Evolutionary conservation across 306 rosid species (phyloP).

Genomic region (Vicia sativa): DNA sequence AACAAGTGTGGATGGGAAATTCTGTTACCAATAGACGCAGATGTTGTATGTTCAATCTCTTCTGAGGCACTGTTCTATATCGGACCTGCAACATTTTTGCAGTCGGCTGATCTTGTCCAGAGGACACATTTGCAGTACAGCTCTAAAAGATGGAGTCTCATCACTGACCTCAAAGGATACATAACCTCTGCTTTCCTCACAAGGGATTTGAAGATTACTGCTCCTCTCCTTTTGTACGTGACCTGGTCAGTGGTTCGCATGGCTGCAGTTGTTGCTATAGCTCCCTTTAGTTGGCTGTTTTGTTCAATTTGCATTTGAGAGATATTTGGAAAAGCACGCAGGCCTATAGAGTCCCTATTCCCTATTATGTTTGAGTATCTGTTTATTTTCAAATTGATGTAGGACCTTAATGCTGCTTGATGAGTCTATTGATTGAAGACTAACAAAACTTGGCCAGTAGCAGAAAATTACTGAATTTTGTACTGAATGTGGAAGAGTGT

Average conservation of each 20-base stretch:
- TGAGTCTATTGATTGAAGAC: background rate
- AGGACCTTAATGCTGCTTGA: slow-evolving; percentile 15
- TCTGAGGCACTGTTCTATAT: slow-evolving; percentile 66
- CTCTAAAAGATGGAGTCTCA: slow-evolving; percentile 89
- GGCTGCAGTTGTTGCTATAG: slow-evolving; percentile 51
- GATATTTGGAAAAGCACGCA: slow-evolving; percentile 43
- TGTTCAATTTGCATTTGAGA: slow-evolving; percentile 72
- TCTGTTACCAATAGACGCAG: slow-evolving; percentile 52
- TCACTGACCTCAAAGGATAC: slow-evolving; percentile 92
- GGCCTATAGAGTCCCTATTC: slow-evolving; percentile 80
- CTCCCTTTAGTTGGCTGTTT: slow-evolving; percentile 71
- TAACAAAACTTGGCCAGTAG: slow-evolving; percentile 11
- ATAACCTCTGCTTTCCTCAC: slow-evolving; percentile 62
- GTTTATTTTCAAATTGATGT: slow-evolving; percentile 21
- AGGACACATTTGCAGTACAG: slow-evolving; percentile 85
- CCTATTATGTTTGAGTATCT: slow-evolving; percentile 73
- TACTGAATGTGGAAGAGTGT: too few species aligned
- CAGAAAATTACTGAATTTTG: too few species aligned
- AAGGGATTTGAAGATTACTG: slow-evolving; percentile 66
- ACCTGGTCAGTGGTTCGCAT: slow-evolving; percentile 70
- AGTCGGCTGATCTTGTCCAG: slow-evolving; percentile 72
- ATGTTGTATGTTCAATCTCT: slow-evolving; percentile 56
- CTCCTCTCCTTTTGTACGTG: slow-evolving; percentile 51
- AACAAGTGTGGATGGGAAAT: background rate
- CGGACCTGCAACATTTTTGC: slow-evolving; percentile 68